A percentile compares a stretch with the other conserved stretches of the same genome.
Conservation (phyloP, 2,329 filamentous ascomycete genomes). For the Colletotrichum sp. region DNA sequence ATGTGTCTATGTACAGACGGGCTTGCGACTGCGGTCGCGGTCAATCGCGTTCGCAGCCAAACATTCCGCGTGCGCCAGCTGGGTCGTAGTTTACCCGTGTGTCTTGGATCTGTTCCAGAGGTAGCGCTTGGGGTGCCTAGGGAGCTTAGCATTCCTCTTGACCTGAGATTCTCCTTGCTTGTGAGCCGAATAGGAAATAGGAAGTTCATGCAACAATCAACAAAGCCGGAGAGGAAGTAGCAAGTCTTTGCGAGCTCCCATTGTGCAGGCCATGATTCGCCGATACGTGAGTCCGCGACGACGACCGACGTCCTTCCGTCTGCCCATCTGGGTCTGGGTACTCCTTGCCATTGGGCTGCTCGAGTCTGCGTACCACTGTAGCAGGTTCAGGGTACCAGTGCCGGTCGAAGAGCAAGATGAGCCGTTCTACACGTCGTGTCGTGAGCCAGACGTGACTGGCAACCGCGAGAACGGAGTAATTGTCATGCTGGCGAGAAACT, state of each 20-base stretch:
- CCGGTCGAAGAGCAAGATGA: conserved; percentile 1
- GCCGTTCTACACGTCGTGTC: conserved; percentile 13
- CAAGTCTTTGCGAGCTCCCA: background rate
- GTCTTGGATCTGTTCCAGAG: background rate
- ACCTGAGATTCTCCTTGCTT: background rate
- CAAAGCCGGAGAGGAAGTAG: background rate
- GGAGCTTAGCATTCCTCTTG: background rate
- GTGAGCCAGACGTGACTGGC: background rate
- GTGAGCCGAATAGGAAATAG: background rate
- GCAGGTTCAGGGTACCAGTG: background rate
- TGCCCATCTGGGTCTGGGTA: conserved; percentile 1
- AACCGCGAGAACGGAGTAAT: conserved; percentile 47
- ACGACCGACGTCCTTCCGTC: background rate
- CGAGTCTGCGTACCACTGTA: background rate
- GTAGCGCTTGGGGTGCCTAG: background rate
- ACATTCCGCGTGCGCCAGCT: background rate
- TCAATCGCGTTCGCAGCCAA: background rate
- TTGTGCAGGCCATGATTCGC: background rate
- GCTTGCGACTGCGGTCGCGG: background rate
- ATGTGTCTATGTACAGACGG: background rate
- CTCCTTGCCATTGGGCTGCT: conserved; percentile 1
- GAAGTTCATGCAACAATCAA: background rate
- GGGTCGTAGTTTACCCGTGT: background rate
- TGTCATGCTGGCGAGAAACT: conserved; percentile 52
- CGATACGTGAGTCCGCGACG: conserved; percentile 8